Evolutionary conservation across 192 early-diverging fungal genomes (phyloP).

Genomic region (Gryganskiella cystojenkinii): DNA sequence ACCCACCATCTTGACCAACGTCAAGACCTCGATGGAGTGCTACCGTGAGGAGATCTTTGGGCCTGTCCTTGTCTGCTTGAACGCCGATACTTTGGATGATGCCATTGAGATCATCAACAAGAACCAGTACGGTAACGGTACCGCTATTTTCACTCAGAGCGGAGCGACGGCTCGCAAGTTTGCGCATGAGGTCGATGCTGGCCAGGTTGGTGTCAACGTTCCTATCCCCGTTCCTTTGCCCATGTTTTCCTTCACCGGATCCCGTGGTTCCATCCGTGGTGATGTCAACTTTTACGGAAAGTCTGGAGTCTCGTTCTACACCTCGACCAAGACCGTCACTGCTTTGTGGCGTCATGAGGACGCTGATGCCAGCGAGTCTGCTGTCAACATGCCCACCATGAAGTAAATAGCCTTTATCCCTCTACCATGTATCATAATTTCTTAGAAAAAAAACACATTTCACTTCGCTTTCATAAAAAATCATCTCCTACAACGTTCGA

Average conservation of each 20-base stretch:
- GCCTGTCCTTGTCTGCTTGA: slow-evolving; percentile 88
- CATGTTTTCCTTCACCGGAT: slow-evolving; percentile 97
- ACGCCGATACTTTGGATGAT: slow-evolving; percentile 87
- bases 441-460: no score
- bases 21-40: slow-evolving; percentile 83
- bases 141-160: slow-evolving; percentile 91
- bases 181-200: slow-evolving; percentile 88
- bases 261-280: slow-evolving; percentile 89
- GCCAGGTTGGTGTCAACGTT: slow-evolving; percentile 91
- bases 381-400: slow-evolving; percentile 92
- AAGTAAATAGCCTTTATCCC: slow-evolving; percentile 32
- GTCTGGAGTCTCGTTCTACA: slow-evolving; percentile 86
- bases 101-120: slow-evolving; percentile 91
- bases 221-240: slow-evolving; percentile 97
- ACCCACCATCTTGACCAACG: slow-evolving; percentile 88
- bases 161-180: slow-evolving; percentile 91
- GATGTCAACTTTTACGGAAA: slow-evolving; percentile 95
- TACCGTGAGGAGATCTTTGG: slow-evolving; percentile 97
- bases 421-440: slow-evolving; percentile 10
- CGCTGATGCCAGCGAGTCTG: slow-evolving; percentile 67
- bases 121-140: slow-evolving; percentile 91
- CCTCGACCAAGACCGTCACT: slow-evolving; percentile 94
- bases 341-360: slow-evolving; percentile 94
- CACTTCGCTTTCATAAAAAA: no score
- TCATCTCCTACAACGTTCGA: no score